Base-by-base conservation (phyloP, 2,329 filamentous ascomycete genomes). In the Helminthosporium solani region DNA sequence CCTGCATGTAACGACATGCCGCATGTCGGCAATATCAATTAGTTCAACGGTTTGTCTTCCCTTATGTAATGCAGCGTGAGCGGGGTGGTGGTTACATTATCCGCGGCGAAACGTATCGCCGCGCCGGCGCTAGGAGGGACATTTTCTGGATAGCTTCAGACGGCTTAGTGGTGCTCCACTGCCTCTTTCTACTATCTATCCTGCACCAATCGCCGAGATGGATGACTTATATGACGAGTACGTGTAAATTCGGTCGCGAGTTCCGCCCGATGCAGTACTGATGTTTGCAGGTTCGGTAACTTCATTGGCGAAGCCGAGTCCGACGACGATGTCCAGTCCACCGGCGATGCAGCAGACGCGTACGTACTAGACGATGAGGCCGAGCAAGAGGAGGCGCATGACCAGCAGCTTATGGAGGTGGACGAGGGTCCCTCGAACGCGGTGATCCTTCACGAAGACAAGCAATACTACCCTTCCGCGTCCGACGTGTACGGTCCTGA, bases 381-480 rank as follows among this genome's bases (percentile, higher is more conserved):
- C 12, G 68, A 82, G 42, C 67, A 67, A 3, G 70, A 70, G 36
- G 66, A 56, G 21, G 76, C 73, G 33, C 79, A 84, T 30, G 86
- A 87, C 36, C 86, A 95, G 68, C 88, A 96, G 73, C 75, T 94
- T 60, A 97, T 99, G 92, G 89, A 97, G 63, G 75, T 97, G 34
- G 92, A 97, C 67, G 86, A 91, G 39, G 90, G 88, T 12, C 88
- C 92, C 3, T 96, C 91, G 4, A 99, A 97, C 70, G 92, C 94
- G 41, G 90, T 99, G n/a, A 82, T 99, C 47, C 81, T 99, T 36
- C 94, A 99, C 74, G 94, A 99, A 78, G 94, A 99, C 75, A 99
- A 99, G 72, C 94, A 97, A 70, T 99, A 99, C 73, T 99, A 99
- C 68, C 94, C 94, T 23, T 96, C 91, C n/a, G 94, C 94, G 46